phyloP scores from a whole-genome alignment of 208 protist species.

The Trypanosoma scelopori region DNA sequence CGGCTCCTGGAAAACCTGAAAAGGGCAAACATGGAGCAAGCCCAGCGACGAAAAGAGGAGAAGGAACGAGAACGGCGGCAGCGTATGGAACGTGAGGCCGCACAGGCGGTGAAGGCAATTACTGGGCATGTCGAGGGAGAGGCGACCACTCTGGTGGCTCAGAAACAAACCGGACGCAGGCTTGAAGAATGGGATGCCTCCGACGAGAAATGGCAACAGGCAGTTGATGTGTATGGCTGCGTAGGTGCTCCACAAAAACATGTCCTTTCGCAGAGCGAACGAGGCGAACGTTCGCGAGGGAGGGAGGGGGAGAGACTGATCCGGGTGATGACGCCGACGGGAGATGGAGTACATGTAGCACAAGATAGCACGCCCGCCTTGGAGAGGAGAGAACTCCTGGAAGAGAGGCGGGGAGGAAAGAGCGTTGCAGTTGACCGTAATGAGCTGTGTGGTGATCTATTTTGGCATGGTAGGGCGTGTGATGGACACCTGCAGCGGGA shows the following conservation, averaged over 20 bases:
- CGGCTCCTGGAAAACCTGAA: slow-evolving; percentile 48
- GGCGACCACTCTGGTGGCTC: slow-evolving; percentile 6
- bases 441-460: not conserved
- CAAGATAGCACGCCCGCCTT: slow-evolving; percentile 1
- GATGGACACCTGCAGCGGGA: not conserved
- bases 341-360: slow-evolving; percentile 4
- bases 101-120: slow-evolving; percentile 20
- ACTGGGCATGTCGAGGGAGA: slow-evolving; percentile 5
- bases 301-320: slow-evolving; percentile 6
- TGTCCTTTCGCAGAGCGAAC: not conserved
- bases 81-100: slow-evolving; percentile 18
- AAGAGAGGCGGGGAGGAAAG: not conserved
- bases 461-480: not conserved
- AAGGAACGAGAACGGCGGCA: slow-evolving; percentile 20
- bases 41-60: slow-evolving; percentile 45
- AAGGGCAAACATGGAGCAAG: slow-evolving; percentile 52
- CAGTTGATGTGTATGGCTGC: not conserved
- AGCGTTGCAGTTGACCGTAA: not conserved
- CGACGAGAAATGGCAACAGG: not conserved
- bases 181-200: not conserved
- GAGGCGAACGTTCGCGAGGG: not conserved
- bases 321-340: not conserved
- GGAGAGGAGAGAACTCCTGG: slow-evolving; percentile 15
- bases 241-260: slow-evolving; percentile 12
- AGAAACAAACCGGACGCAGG: slow-evolving; percentile 8